Evolutionary conservation across 768 basidiomycete species (phyloP), one percentile per base, ranked within the genome.

Genomic region (Peribolospora kevripleyi): DNA sequence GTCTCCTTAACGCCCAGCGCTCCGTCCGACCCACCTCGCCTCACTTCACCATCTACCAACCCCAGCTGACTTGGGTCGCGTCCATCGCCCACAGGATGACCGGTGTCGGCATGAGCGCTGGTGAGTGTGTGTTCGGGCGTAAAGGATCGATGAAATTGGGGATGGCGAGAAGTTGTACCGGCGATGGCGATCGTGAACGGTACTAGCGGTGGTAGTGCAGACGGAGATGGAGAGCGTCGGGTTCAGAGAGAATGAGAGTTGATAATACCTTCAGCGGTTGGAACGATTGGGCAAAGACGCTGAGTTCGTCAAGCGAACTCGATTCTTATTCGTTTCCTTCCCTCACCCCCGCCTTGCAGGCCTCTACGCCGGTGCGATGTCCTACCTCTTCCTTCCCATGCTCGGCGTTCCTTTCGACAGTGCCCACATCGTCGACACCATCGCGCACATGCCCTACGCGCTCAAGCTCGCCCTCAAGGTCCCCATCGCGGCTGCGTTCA

Each of bases 11-110:
- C 74, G 68, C 75, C 61, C 90, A 97, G 68, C 82, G 93, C 60
- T 70, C 84, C 51, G 72, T 72, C 51, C 81, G 93, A n/a, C 91
- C 93, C 13, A 82, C 75, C 58, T 84, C 82, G 63, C 93, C 93
- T 7, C 90, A 95, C 68, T 82, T 87, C 66, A 87, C 87, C 55
- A 97, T 98, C 69, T 98, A 98, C 71, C 81, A 90, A 65, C 83
- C 82, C 2, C 85, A 97, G 69, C 68, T 97, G 50, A 95, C 91
- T 42, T 91, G 85, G 84, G 10, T 84, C 54, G 74, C 70, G 4
- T 93, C 87, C 13, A 86, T 91, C 62, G 77, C 75, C 46, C 81
- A 97, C 70, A 82, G 93, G 66, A 67, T 75, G n/a, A 82, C 87
- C 8, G 93, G 91, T 57, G 75, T 68, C 6, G 84, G 72, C 7